These are phyloP conservation scores for Tylopilus balloui DNA, from an alignment of 768 basidiomycete genomes.

Conservation along the genomic window DNA sequence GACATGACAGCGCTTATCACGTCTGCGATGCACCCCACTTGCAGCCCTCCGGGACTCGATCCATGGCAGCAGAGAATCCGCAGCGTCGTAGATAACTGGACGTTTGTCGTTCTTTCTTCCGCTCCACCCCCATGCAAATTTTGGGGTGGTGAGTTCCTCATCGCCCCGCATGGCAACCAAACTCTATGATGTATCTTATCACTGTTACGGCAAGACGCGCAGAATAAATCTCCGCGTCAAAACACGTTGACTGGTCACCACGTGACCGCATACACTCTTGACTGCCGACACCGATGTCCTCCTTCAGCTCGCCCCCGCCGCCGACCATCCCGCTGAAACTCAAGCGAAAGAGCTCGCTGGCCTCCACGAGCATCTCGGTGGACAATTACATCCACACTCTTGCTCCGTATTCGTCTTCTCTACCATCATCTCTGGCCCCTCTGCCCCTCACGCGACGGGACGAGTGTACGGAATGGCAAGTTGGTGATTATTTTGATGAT, in stretches of 20 bases:
- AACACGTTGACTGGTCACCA: constrained; percentile 32
- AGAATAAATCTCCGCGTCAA: constrained; percentile 30
- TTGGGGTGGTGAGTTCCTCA: neutral
- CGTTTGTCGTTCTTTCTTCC: neutral
- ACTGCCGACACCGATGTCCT: constrained; percentile 28
- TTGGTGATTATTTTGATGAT: constrained; percentile 1
- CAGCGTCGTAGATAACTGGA: too few species aligned
- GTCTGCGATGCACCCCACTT: too few species aligned
- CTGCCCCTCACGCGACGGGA: constrained; percentile 4
- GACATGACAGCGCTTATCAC: too few species aligned
- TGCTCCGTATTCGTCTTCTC: constrained; percentile 16
- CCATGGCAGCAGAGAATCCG: too few species aligned
- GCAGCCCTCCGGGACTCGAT: too few species aligned
- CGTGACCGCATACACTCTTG: constrained; percentile 32
- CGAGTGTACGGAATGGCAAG: constrained; percentile 4
- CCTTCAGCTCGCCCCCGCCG: constrained; percentile 6
- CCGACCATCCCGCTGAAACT: constrained; percentile 16
- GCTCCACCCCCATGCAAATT: neutral
- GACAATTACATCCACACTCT: neutral
- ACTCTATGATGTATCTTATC: neutral
- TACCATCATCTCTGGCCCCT: constrained; percentile 20
- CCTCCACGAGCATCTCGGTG: constrained; percentile 9
- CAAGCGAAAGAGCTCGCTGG: constrained; percentile 23
- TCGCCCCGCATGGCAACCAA: neutral
- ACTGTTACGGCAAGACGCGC: constrained; percentile 18